Base-by-base conservation (phyloP, 345 rosid genomes). In the Syzygium grande region DNA sequence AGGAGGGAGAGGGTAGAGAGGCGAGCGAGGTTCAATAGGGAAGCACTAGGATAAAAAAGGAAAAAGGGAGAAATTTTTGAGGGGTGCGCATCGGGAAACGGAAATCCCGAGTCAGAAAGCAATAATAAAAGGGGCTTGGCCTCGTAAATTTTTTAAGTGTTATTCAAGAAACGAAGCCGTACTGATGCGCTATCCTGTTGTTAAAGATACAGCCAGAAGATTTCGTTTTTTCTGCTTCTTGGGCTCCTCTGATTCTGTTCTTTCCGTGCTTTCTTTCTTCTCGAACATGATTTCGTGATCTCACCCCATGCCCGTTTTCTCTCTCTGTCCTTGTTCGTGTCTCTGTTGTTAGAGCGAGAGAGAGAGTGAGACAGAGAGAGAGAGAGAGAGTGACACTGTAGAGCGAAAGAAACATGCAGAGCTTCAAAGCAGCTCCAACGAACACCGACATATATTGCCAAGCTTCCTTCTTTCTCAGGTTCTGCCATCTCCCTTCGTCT, bases 381-480 rank as follows among this genome's bases (percentile, higher is more conserved):
- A 85, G 80, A 29, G 52, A 51, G 58, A 25, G 83, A 46, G 65
- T 29, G 56, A 52, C 41, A 53, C 46, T 54, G 59, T 51, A 17
- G 23, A 23, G 46, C 19, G 80, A 52, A 34, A 65, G 30, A 27
- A 88, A 49, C 65, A 95, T 97, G 98, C 99, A 97, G 90, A 91
- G 95, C 96, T 96, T 96, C 95, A 93, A 94, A 90, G 89, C 94
- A 29, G 89, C 87, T 87, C 88, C 93, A 87, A 43, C 91, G 86
- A 90, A 89, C 88, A 90, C 95, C 89, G 97, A 95, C 84, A 89
- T 92, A 85, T 96, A 92, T 92, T 90, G 93, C 90, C 94, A 94
- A 55, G 87, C 99, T 86, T 88, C 98, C 54, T 93, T 91, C 93
- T 94, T 93, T 90, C 93, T 92, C 92, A 91, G 99, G 99, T 95